Percentiles rank a stretch among this genome's conserved stretches.
phyloP scores from a whole-genome alignment of 2,329 filamentous ascomycete species.

The Sordariomycetes sp. region DNA sequence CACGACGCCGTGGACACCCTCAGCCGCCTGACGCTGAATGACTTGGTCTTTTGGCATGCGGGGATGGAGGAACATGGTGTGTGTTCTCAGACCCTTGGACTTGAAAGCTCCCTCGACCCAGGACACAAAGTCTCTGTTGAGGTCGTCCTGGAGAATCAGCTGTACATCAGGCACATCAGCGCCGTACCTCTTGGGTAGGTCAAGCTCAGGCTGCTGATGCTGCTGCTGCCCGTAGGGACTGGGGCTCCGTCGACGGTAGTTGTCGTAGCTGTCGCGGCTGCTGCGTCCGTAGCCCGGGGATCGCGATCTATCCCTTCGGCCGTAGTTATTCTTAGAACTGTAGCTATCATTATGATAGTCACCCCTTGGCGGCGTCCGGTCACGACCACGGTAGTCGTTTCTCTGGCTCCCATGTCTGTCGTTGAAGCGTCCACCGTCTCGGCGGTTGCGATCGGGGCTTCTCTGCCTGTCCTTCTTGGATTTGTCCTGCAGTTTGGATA shows the following conservation, averaged over 20 bases:
- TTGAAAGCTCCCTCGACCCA: conserved; percentile 76
- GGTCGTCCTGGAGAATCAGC: conserved; percentile 70
- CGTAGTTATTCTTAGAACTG: conserved; percentile 33
- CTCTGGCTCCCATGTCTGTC: conserved; percentile 42
- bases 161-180: conserved; percentile 82
- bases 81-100: conserved; percentile 60
- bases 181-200: conserved; percentile 64
- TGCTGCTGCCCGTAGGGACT: conserved; percentile 49
- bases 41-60: conserved; percentile 69
- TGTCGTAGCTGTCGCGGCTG: conserved; percentile 31
- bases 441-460: conserved; percentile 41
- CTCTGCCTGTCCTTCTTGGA: conserved; percentile 48
- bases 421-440: conserved; percentile 31
- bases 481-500: conserved; percentile 81
- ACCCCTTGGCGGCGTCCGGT: conserved; percentile 46
- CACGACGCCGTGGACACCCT: conserved; percentile 80
- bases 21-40: conserved; percentile 76
- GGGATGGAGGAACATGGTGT: conserved; percentile 72
- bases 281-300: conserved; percentile 46
- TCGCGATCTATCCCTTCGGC: conserved; percentile 54
- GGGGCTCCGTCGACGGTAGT: conserved; percentile 60
- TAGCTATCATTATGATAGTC: conserved; percentile 56
- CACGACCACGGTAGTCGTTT: conserved; percentile 56
- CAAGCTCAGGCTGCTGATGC: conserved; percentile 47
- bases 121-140: conserved; percentile 69